A percentile compares a stretch with the other conserved stretches of the same genome.
These are phyloP conservation scores for Yamadazyma sp. DNA, from an alignment of 805 yeast genomes.

Conservation along the genomic window DNA sequence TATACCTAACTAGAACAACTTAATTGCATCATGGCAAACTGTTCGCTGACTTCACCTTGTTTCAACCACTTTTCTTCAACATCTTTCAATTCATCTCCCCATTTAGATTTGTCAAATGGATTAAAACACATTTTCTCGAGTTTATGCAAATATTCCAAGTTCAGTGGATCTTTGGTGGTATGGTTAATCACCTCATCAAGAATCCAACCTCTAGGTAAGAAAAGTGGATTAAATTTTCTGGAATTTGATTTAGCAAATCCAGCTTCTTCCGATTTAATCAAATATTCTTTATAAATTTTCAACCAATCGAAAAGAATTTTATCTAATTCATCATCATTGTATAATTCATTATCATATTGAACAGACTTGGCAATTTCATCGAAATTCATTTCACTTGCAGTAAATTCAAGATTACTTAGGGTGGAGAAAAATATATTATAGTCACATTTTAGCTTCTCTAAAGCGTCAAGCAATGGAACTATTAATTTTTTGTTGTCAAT, in stretches of 20 bases:
- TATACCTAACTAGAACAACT: constrained; percentile 55
- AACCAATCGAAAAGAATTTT: constrained; percentile 52
- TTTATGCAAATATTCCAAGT: constrained; percentile 52
- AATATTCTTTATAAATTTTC: constrained; percentile 41
- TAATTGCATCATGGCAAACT: constrained; percentile 64
- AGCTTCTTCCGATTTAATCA: constrained; percentile 34
- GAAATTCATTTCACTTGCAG: constrained; percentile 6
- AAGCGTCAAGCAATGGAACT: constrained; percentile 57
- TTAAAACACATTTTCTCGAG: constrained; percentile 66
- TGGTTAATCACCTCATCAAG: constrained; percentile 73
- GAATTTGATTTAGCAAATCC: constrained; percentile 22
- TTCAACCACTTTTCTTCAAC: constrained; percentile 52
- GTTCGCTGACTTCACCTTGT: constrained; percentile 49
- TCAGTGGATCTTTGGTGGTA: constrained; percentile 49
- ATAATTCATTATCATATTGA: constrained; percentile 8
- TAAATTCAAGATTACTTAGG: constrained; percentile 49
- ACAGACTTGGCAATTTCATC: constrained; percentile 1
- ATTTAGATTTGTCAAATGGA: constrained; percentile 67
- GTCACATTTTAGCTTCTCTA: constrained; percentile 64
- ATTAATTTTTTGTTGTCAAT: constrained; percentile 45
- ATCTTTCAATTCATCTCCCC: constrained; percentile 66
- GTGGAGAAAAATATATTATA: constrained; percentile 74
- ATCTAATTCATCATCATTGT: constrained; percentile 34
- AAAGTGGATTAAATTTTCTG: constrained; percentile 61
- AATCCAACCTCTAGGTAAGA: constrained; percentile 83